Evolutionary conservation across 2,329 filamentous ascomycete genomes (phyloP).

Genomic region (Ophiostoma novo-ulmi): DNA sequence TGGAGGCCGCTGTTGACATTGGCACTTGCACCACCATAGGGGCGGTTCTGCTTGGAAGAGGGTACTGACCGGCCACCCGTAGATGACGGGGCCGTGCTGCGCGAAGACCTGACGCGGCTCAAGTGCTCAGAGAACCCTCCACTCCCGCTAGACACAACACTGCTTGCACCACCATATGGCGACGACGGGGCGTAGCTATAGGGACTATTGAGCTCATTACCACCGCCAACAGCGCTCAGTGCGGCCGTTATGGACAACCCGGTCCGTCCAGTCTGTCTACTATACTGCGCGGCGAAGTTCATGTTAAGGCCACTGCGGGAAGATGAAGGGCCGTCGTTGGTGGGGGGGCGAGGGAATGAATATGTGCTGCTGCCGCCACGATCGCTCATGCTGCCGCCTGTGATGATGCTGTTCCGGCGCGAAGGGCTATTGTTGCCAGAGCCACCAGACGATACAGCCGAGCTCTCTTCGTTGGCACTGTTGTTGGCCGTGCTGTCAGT

Average conservation of each 20-base stretch:
- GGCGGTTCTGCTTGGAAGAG: not conserved
- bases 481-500: constrained; percentile 29
- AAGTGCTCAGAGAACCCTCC: not conserved
- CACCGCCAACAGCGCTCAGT: constrained; percentile 16
- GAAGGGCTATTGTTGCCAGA: constrained; percentile 30
- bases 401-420: constrained; percentile 19
- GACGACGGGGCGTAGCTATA: constrained; percentile 14
- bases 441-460: constrained; percentile 18
- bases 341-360: constrained; percentile 31
- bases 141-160: constrained; percentile 32
- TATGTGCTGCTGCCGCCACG: constrained; percentile 22
- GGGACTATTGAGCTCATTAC: not conserved
- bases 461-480: constrained; percentile 26
- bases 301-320: constrained; percentile 13
- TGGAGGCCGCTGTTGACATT: not conserved
- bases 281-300: not conserved
- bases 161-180: not conserved
- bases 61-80: not conserved
- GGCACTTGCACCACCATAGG: not conserved
- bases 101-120: not conserved
- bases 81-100: not conserved
- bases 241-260: constrained; percentile 26
- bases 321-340: constrained; percentile 23
- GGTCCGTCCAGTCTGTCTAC: constrained; percentile 30
- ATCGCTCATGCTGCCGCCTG: constrained; percentile 10